Conservation (phyloP, 2,329 filamentous ascomycete genomes). For the Epicoccum sorghinum region DNA sequence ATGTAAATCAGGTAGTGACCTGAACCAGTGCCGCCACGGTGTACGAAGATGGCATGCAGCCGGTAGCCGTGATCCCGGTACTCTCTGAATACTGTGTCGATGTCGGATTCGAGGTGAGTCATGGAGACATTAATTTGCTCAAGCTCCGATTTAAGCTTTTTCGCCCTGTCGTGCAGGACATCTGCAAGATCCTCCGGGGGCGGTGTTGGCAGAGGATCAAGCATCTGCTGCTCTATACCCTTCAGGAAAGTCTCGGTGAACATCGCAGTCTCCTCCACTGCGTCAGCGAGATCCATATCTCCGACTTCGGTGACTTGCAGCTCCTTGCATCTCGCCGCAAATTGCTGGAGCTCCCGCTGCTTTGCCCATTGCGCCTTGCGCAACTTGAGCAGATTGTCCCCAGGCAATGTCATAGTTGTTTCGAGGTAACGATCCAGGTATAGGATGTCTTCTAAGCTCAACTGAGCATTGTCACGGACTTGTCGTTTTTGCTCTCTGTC, state of each 20-base stretch:
- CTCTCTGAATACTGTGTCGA: constrained; percentile 66
- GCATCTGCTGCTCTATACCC: constrained; percentile 7
- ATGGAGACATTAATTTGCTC: constrained; percentile 48
- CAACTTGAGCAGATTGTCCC: constrained; percentile 61
- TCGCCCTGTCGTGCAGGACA: constrained; percentile 29
- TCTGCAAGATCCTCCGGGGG: constrained; percentile 30
- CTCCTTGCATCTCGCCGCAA: constrained; percentile 57
- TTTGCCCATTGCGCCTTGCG: constrained; percentile 77
- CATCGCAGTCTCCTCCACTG: constrained; percentile 39
- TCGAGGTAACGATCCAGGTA: constrained; percentile 83
- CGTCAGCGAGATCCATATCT: constrained; percentile 33
- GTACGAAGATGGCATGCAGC: constrained; percentile 91
- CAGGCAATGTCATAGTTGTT: constrained; percentile 34
- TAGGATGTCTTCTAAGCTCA: constrained; percentile 79
- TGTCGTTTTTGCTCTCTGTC: constrained; percentile 59
- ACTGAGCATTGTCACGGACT: constrained; percentile 61
- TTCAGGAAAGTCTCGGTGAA: constrained; percentile 21
- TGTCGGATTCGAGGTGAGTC: constrained; percentile 54
- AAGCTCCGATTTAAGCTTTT: constrained; percentile 32
- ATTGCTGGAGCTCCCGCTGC: constrained; percentile 65
- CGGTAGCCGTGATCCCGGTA: constrained; percentile 74
- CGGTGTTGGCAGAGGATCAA: constrained; percentile 22
- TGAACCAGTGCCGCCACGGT: constrained; percentile 67
- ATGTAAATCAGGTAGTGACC: constrained; percentile 99
- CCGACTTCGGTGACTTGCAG: constrained; percentile 47